Evolutionary conservation across 139 green algal species (phyloP).

Genomic region (Dunaliella sp.): DNA sequence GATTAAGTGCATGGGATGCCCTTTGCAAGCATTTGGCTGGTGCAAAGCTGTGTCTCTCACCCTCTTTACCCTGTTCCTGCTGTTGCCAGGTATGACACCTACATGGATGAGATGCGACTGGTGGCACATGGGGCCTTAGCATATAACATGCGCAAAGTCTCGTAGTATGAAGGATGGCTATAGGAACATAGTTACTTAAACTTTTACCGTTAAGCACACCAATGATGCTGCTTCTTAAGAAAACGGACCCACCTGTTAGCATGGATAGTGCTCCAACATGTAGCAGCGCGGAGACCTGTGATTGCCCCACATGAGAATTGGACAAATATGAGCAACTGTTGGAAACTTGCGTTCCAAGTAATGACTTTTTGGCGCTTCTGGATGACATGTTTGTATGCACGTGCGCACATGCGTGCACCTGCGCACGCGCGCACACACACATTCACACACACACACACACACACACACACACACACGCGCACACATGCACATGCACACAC

Average conservation of each 20-base stretch:
- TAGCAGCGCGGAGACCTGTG: not conserved
- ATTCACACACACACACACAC: not conserved
- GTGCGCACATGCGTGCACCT: slow-evolving; percentile 3
- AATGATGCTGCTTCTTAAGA: not conserved
- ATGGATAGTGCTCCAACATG: not conserved
- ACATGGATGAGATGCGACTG: slow-evolving; percentile 44
- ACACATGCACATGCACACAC: not conserved
- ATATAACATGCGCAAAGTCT: slow-evolving; percentile 25
- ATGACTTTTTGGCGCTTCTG: not conserved
- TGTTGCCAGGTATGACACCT: slow-evolving; percentile 42
- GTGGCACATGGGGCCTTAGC: slow-evolving; percentile 33
- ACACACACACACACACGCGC: not conserved
- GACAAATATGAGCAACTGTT: not conserved
- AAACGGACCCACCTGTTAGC: not conserved
- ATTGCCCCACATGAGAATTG: not conserved
- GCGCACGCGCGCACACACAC: not conserved
- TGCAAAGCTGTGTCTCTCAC: too few species aligned
- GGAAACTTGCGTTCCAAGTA: not conserved
- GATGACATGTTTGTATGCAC: not conserved
- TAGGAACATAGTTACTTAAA: not conserved
- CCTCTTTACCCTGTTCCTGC: too few species aligned
- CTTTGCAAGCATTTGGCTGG: too few species aligned
- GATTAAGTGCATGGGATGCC: too few species aligned
- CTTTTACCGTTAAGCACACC: not conserved
- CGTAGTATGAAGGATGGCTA: not conserved